Conservation (phyloP, 164 flowering plant genomes). For the Dillenia suffruticosa region DNA sequence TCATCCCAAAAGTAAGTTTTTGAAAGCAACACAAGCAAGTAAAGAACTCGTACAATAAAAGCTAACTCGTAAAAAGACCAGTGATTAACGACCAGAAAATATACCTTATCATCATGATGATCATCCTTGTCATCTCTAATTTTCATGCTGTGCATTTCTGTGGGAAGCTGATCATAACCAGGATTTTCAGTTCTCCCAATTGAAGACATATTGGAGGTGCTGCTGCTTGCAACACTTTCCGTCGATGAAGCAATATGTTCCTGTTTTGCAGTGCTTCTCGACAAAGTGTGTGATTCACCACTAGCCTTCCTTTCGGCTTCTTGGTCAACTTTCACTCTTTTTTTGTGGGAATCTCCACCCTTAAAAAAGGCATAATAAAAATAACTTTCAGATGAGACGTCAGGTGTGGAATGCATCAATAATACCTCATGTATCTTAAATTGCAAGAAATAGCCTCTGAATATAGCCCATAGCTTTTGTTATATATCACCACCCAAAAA, state of each 20-base stretch:
- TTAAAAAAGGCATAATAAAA: slow-evolving; percentile 17
- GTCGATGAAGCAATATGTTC: slow-evolving; percentile 45
- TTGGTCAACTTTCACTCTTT: slow-evolving; percentile 62
- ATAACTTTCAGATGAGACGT: background rate
- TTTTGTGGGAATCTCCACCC: slow-evolving; percentile 63
- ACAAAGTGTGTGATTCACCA: slow-evolving; percentile 23
- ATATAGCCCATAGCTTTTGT: background rate
- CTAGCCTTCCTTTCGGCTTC: slow-evolving; percentile 34
- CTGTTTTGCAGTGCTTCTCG: slow-evolving; percentile 17
- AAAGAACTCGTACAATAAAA: background rate
- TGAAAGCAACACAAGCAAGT: background rate
- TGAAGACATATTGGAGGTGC: slow-evolving; percentile 36
- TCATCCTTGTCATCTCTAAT: slow-evolving; percentile 57
- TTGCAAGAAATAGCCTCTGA: background rate
- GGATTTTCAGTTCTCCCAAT: slow-evolving; percentile 28
- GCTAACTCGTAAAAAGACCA: background rate
- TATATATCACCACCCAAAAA: background rate
- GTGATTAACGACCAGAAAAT: background rate
- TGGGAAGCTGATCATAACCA: slow-evolving; percentile 63
- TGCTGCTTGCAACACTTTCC: slow-evolving; percentile 47
- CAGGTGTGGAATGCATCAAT: background rate
- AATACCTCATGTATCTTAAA: background rate
- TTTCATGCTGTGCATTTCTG: slow-evolving; percentile 71
- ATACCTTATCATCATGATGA: slow-evolving; percentile 54
- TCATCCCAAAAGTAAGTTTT: background rate